Percentiles rank a stretch among this genome's conserved stretches.
phyloP scores from a whole-genome alignment of 768 basidiomycete species.

The Lactarius hatsudake region DNA sequence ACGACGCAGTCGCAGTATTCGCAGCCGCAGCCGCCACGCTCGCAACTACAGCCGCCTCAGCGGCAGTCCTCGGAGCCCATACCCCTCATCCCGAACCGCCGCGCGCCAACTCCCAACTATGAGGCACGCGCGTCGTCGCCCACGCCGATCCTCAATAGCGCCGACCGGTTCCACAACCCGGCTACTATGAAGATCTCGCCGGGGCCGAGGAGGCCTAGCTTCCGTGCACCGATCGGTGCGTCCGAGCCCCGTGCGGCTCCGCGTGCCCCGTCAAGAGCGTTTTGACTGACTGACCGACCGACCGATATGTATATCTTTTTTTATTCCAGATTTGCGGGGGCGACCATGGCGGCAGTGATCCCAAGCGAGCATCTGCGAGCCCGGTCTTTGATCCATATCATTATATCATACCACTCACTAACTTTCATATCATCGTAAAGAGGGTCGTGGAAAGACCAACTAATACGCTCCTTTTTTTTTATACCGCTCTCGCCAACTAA shows the following conservation, averaged over 20 bases:
- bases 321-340: neutral
- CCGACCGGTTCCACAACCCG: conserved; percentile 15
- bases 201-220: neutral
- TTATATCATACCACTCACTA: no score
- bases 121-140: neutral
- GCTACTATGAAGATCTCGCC: neutral
- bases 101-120: neutral
- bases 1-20: neutral
- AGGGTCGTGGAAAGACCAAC: neutral
- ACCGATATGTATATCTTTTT: neutral
- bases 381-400: neutral
- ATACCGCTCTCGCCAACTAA: neutral
- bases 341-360: neutral
- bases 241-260: no score
- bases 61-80: neutral
- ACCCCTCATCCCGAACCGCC: conserved; percentile 25
- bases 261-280: no score
- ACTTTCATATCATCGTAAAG: no score
- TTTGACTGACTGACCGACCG: neutral
- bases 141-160: neutral
- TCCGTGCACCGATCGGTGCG: conserved; percentile 21
- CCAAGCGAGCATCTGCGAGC: neutral
- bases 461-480: neutral
- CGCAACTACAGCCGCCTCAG: neutral
- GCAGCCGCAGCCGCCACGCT: neutral